phyloP scores from a whole-genome alignment of 768 basidiomycete species.

The Cytidiella melzeri region DNA sequence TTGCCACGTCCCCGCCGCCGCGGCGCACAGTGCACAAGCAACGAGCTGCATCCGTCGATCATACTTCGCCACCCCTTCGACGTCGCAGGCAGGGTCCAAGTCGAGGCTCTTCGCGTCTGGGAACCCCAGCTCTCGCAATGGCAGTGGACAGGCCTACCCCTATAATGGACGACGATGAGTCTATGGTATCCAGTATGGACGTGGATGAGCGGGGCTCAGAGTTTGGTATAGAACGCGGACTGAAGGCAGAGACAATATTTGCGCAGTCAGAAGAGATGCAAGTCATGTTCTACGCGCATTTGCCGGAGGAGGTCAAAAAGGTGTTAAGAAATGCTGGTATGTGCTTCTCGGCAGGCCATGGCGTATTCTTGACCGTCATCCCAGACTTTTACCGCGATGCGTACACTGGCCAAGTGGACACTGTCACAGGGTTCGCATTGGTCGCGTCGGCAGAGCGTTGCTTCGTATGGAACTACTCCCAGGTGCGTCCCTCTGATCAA shows the following conservation, averaged over 20 bases:
- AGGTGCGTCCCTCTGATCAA: constrained; percentile 32
- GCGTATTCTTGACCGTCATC: neutral
- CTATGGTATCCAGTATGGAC: constrained; percentile 45
- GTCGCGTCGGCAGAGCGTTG: constrained; percentile 67
- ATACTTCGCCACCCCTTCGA: constrained; percentile 21
- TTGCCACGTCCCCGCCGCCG: constrained; percentile 54
- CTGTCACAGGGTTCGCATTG: constrained; percentile 66
- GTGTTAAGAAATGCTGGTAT: constrained; percentile 62
- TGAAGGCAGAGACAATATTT: constrained; percentile 38
- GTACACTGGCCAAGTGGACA: constrained; percentile 68
- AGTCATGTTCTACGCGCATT: constrained; percentile 59
- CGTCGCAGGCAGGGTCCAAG: constrained; percentile 23
- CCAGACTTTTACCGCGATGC: constrained; percentile 64
- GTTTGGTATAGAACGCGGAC: constrained; percentile 29
- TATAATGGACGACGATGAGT: constrained; percentile 32
- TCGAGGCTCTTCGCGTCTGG: constrained; percentile 35
- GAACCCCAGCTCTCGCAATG: constrained; percentile 32
- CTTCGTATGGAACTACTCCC: constrained; percentile 80
- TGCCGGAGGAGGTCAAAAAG: constrained; percentile 73
- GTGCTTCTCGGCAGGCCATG: too few relatives aligned
- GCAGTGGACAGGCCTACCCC: constrained; percentile 22
- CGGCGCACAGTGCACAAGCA: constrained; percentile 34
- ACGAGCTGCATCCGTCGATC: constrained; percentile 20
- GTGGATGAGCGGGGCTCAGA: constrained; percentile 43
- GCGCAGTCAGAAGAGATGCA: constrained; percentile 70